Percentiles rank a stretch among this genome's conserved stretches.
Conservation (phyloP, 768 basidiomycete genomes). For the Suillus occidentalis region DNA sequence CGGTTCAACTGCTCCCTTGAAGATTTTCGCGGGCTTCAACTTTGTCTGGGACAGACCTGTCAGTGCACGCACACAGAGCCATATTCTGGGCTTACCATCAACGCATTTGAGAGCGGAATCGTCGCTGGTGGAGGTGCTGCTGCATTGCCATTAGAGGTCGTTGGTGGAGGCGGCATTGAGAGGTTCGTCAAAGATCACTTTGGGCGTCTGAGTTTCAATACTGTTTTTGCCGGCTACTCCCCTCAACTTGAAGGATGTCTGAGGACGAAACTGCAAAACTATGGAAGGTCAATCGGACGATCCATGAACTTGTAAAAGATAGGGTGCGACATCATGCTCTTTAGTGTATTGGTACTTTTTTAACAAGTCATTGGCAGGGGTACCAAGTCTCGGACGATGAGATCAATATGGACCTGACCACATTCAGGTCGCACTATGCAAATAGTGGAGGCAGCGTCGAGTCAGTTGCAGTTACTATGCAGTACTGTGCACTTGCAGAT, state of each 20-base stretch:
- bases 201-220: constrained; percentile 59
- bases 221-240: constrained; percentile 25
- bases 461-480: constrained; percentile 49
- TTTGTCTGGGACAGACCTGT: constrained; percentile 46
- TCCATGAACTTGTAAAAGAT: constrained; percentile 95
- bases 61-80: background rate
- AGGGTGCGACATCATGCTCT: constrained; percentile 57
- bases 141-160: constrained; percentile 34
- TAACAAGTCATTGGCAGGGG: constrained; percentile 44
- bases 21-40: constrained; percentile 88
- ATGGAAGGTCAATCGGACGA: constrained; percentile 95
- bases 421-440: constrained; percentile 75
- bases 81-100: constrained; percentile 46
- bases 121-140: constrained; percentile 33
- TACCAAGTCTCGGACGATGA: constrained; percentile 95
- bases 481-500: background rate
- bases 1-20: constrained; percentile 74
- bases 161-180: constrained; percentile 41
- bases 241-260: constrained; percentile 46
- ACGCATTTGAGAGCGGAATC: constrained; percentile 43
- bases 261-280: constrained; percentile 86
- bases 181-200: constrained; percentile 10
- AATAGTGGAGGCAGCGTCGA: constrained; percentile 77
- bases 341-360: constrained; percentile 1
- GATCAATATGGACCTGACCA: constrained; percentile 81